These are phyloP conservation scores for Mycena metata DNA, from an alignment of 768 basidiomycete species.

Conservation along the genomic window DNA sequence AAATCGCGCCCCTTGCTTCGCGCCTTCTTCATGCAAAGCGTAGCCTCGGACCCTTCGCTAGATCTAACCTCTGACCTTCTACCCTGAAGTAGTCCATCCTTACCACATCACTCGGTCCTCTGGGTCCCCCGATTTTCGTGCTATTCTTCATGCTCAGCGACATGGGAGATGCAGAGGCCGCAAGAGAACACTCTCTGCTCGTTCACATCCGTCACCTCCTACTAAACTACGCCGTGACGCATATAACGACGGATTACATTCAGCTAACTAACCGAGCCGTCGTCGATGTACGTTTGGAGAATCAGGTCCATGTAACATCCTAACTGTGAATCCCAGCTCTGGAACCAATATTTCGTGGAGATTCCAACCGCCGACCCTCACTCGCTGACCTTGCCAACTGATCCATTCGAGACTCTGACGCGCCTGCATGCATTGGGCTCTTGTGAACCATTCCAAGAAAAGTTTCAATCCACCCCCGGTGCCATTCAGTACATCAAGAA, in stretches of 20 bases:
- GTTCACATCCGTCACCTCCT: slow-evolving; percentile 69
- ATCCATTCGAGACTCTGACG: slow-evolving; percentile 65
- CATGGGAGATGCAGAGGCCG: background rate
- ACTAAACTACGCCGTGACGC: slow-evolving; percentile 63
- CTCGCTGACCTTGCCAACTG: slow-evolving; percentile 65
- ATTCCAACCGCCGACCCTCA: slow-evolving; percentile 65
- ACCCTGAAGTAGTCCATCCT: background rate
- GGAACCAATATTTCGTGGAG: slow-evolving; percentile 51
- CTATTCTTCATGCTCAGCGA: background rate
- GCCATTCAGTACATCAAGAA: slow-evolving; percentile 52
- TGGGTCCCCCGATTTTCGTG: background rate
- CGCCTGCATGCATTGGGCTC: slow-evolving; percentile 49
- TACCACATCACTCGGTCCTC: background rate
- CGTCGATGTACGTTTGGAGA: slow-evolving; percentile 50
- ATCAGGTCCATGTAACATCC: background rate
- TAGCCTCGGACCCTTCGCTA: background rate
- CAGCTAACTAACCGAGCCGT: slow-evolving; percentile 65
- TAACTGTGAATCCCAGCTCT: slow-evolving; percentile 52
- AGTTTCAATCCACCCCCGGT: slow-evolving; percentile 52
- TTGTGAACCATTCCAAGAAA: slow-evolving; percentile 61
- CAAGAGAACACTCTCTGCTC: slow-evolving; percentile 35
- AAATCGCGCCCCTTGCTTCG: no score
- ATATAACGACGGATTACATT: slow-evolving; percentile 70
- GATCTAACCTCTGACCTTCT: background rate
- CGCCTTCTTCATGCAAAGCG: no score